phyloP scores from a whole-genome alignment of 2,329 filamentous ascomycete species.

The Ophiocordyceps sinensis region DNA sequence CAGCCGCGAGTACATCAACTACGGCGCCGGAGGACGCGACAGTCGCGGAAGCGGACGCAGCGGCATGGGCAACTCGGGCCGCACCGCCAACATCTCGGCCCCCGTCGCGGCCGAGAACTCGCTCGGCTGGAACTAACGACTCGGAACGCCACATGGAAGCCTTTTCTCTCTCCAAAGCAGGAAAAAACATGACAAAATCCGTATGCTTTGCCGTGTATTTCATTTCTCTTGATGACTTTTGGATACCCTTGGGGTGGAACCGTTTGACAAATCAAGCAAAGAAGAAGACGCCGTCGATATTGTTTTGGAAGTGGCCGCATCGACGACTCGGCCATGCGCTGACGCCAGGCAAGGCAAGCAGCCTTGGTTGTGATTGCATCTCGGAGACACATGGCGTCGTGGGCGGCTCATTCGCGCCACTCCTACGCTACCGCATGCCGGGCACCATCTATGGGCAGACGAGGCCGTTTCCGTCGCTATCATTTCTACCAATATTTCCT shows the following conservation, averaged over 20 bases:
- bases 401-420: too few relatives aligned
- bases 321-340: too few relatives aligned
- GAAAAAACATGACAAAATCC: not conserved
- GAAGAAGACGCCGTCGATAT: too few relatives aligned
- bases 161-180: not conserved
- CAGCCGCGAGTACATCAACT: constrained; percentile 40
- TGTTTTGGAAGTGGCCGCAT: too few relatives aligned
- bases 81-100: constrained; percentile 61
- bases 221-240: constrained; percentile 8
- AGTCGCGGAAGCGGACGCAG: constrained; percentile 53
- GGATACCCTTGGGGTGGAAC: constrained; percentile 15
- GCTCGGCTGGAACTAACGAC: constrained; percentile 71
- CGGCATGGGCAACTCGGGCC: constrained; percentile 36
- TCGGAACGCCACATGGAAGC: not conserved
- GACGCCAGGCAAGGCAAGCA: too few relatives aligned
- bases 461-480: too few relatives aligned
- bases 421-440: too few relatives aligned
- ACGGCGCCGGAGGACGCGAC: constrained; percentile 34
- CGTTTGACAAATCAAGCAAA: not conserved
- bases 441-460: too few relatives aligned
- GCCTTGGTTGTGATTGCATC: too few relatives aligned
- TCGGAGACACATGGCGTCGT: too few relatives aligned
- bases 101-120: constrained; percentile 91
- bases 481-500: too few relatives aligned
- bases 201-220: constrained; percentile 5